These are phyloP conservation scores for Cryomyces antarcticus DNA, from an alignment of 495 filamentous ascomycete genomes.

Conservation along the genomic window DNA sequence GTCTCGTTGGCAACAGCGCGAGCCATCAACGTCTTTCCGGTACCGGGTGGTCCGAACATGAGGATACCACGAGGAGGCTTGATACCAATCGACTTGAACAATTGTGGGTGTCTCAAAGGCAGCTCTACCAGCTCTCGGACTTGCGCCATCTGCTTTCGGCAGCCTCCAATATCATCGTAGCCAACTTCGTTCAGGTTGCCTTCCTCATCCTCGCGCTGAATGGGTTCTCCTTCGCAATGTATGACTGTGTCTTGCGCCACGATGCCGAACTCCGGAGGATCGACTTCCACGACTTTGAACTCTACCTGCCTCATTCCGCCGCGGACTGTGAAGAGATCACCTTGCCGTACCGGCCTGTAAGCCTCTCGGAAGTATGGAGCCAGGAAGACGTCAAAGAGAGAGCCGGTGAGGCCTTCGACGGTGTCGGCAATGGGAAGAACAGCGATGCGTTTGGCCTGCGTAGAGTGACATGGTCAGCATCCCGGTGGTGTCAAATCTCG, in stretches of 20 bases:
- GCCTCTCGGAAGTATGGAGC: slow-evolving; percentile 99
- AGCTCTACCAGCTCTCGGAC: slow-evolving; percentile 96
- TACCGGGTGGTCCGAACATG: slow-evolving; percentile 93
- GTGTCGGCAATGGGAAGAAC: slow-evolving; percentile 97
- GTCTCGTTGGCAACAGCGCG: slow-evolving; percentile 98
- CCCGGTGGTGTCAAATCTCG: not conserved
- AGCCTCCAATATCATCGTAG: slow-evolving; percentile 98
- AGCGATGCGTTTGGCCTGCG: slow-evolving; percentile 90
- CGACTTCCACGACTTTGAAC: slow-evolving; percentile 98
- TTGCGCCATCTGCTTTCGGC: slow-evolving; percentile 98
- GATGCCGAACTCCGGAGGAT: slow-evolving; percentile 94
- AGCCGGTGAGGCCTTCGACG: slow-evolving; percentile 90
- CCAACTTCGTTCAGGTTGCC: slow-evolving; percentile 97
- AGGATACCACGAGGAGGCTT: slow-evolving; percentile 97
- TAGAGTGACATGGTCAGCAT: slow-evolving; percentile 8
- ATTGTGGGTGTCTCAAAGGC: slow-evolving; percentile 84
- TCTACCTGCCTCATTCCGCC: slow-evolving; percentile 98
- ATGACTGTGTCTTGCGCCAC: slow-evolving; percentile 97
- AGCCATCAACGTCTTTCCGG: slow-evolving; percentile 98
- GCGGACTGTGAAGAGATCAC: slow-evolving; percentile 88
- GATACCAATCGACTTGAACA: slow-evolving; percentile 99
- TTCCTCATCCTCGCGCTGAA: slow-evolving; percentile 96
- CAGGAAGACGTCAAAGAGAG: slow-evolving; percentile 96
- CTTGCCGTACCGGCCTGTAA: slow-evolving; percentile 88
- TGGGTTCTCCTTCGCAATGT: slow-evolving; percentile 95